Base-by-base conservation (phyloP, 139 green algal species). In the Micractinium conductrix region DNA sequence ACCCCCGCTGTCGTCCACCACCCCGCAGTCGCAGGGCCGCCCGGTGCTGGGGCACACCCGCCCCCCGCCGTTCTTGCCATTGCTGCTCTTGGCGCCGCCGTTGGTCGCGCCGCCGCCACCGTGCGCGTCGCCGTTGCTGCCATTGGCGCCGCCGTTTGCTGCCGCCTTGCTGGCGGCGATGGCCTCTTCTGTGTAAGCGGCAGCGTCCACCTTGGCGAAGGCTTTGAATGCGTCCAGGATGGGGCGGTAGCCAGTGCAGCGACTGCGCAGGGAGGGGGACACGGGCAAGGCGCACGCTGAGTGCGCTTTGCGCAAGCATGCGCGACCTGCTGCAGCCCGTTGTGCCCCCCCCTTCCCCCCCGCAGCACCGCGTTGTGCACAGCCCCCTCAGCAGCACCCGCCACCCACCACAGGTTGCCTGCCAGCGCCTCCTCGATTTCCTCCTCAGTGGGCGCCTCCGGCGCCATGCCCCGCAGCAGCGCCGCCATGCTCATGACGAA, bases 401-500 rank as follows among this genome's bases (percentile, higher is more conserved):
- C 4, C 28, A 70, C 91, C 7, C 71, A 96, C 93, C 96, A 99
- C 0, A 99, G 93, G 88, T 99, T 99, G 67, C 97, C 97, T 1
- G 93, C 95, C 69, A 99, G 89, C 14, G 88, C 91, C 68, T 99
- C 95, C 84, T 99, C 97, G 43, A 99, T 98, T 16, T 99, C 94
- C 55, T 94, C 86, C 85, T 97, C 91, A 1, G 87, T 95, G 26
- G 94, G 92, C 9, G 87, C 42, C 26, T 88, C 74, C 35, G 55
- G 78, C 4, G 84, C 72, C 70, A 91, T 91, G 58, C 80, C 87
- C 22, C 95, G 83, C 76, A 99, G 92, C 85, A 99, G 88, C 4
- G 89, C 78, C 74, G 98, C 98, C 97, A 99, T 99, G 83, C 84
- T 93, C 97, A 99, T 99, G 2, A 99, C 96, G 88, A 99, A 99